Base-by-base conservation (phyloP, 441 rosid genomes). In the Macaranga tanarius region DNA sequence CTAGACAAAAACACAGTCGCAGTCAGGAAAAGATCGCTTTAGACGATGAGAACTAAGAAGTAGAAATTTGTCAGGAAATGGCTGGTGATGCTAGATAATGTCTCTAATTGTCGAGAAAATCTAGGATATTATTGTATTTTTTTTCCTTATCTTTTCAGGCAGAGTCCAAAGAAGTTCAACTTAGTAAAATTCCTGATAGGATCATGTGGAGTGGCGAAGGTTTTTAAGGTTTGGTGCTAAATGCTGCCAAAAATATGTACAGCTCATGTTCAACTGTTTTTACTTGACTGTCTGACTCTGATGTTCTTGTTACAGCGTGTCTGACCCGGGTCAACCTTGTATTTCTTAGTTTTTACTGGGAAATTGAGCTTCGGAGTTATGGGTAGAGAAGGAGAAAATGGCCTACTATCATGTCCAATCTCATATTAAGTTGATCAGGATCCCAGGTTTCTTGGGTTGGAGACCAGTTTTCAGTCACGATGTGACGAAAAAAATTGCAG, bases 11-110 rank as follows among this genome's bases (percentile, higher is more conserved):
- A 62, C 15, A 71, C 59, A 34, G 72, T 59, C 28, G 70, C 17
- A 5, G 44, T 64, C 58, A 59, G 55, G 17, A 45, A 17, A 50
- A 58, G 47, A 13, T 42, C 26, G 34, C 50, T 45, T 22, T 40
- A 16, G 65, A 23, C 84, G 85, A 77, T 76, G 59, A 34, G 77
- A 72, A 51, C 85, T 76, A 83, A 44, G 85, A 52, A 15, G 26
- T 26, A 28, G 59, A 4, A 48, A n/a, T 71, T n/a, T 52, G 57
- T 52, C 57, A 20, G 47, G 48, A 54, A 63, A n/a, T 55, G 80
- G 63, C 25, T 31, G 71, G 25, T 15, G 56, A 79, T 83, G 65
- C 81, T 70, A 1, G 9, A 58, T 54, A 0, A 0, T 81, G 86
- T 84, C 84, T 57, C 23, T 80, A 42, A 42, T 48, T 61, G 63